Base-by-base conservation (phyloP, 768 basidiomycete genomes). In the Lactarius tabidus region DNA sequence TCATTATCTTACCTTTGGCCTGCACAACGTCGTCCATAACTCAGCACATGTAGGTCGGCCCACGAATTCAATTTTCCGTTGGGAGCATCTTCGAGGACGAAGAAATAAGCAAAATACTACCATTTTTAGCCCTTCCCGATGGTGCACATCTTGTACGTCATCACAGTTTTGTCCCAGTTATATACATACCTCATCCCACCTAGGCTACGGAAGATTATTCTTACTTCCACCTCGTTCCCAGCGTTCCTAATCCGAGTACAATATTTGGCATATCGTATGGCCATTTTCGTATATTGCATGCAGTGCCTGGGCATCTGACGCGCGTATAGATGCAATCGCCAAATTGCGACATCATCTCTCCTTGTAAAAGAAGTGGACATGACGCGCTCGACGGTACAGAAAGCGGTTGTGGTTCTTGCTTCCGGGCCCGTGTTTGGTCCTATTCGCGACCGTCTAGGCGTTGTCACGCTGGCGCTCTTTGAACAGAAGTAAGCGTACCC, bases 41-140 rank as follows among this genome's bases (percentile, higher is more conserved):
- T 36, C 53, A 35, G 43, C 69, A 43, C 18, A 29, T 56, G 51
- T 74, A 95, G 88, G 88, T 98, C 56, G 97, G 97, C 1, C 97
- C 97, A 23, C 87, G 85, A 56, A 90, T 98, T 62, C 95, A 99
- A 71, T 90, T 91, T 66, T 85, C 84, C 20, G 79, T 85, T 70
- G 91, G 91, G 3, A 86, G 87, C 3, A 83, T 96, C 35, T 88
- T 91, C 68, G 83, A 91, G 39, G 88, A 98, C 72, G 91, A 93
- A 66, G 92, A 95, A 73, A 81, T 98, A 33, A 79, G 80, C 38
- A 90, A 88, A 74, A 86, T 93, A 38, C 79, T 99, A 35, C 97
- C 97, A 0, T 98, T 99, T 77, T 82, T 99, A 15, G 97, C 97
- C 0, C 82, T 99, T 31, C 97, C 97, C 1, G 97, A 99, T 71